Percentiles rank a stretch among this genome's conserved stretches.
Conservation (phyloP, 148 eudicot genomes). For the Camellia japonica region DNA sequence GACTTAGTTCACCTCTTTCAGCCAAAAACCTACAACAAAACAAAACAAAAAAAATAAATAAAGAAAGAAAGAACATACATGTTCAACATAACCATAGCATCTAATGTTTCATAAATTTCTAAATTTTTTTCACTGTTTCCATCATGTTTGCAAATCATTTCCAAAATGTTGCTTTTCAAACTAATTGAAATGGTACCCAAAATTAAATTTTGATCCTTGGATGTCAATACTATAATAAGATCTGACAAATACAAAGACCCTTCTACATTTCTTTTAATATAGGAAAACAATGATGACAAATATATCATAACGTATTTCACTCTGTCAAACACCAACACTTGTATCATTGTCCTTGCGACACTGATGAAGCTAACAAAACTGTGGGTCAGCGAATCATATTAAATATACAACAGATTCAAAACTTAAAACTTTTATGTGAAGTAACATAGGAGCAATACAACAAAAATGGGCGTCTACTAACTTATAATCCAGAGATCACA, state of each 20-base stretch:
- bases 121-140: too few species aligned
- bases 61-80: not conserved
- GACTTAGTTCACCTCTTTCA: slow-evolving; percentile 67
- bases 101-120: not conserved
- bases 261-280: too few species aligned
- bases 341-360: not conserved
- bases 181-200: too few species aligned
- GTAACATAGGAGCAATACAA: not conserved
- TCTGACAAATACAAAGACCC: too few species aligned
- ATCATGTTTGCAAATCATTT: too few species aligned
- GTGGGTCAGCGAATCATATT: not conserved
- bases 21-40: slow-evolving; percentile 61
- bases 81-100: not conserved
- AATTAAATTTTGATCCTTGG: too few species aligned
- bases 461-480: not conserved
- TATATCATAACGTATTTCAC: too few species aligned
- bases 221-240: too few species aligned
- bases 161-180: too few species aligned
- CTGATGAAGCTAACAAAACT: too few species aligned
- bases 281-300: not conserved
- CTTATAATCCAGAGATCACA: not conserved
- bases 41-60: not conserved
- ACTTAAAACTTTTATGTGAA: not conserved
- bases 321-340: not conserved
- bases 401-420: not conserved